Evolutionary conservation across 177 flowering plant genomes (phyloP), one percentile per base, ranked within the genome.

Genomic region (Vitis hybrid): DNA sequence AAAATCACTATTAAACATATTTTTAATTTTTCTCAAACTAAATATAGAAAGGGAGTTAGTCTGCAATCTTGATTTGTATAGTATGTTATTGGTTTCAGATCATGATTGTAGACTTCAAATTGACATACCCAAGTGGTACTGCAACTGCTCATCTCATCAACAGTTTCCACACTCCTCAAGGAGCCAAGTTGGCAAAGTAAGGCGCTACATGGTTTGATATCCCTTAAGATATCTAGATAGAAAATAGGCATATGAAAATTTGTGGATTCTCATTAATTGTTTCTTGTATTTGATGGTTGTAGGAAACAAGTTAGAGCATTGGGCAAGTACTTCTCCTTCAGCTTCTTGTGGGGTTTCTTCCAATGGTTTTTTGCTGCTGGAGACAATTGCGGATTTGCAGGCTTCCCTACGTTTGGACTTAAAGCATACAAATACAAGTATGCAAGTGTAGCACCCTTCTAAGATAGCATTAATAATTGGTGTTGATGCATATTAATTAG

Each of bases 321-420:
- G 67, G 77, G 80, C 63, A 77, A 77, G 62, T 77, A 73, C 67
- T 77, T 77, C 69, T 65, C 77, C 15, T 62, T 77, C 70, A 77
- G 80, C 64, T 77, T 77, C 69, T 55, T 77, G 16, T 77, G 80
- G 80, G 69, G 77, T 61, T 77, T 74, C 75, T 77, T 77, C 20
- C 80, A 77, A 55, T 77, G 80, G 80, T 77, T 77, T 55, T 77
- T 55, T 19, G 67, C 77, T 67, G 77, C 66, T 3, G 77, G 70
- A 52, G 75, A 69, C 2, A 26, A 20, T 51, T 76, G 79, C 64
- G 79, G 79, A 19, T 76, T 76, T 20, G 61, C 6, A 1, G 67
- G 15, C 72, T 76, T 76, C 79, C 79, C 79, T 12, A 64, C 79
- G 8, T 61, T 76, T 52, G 79, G 79, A 26, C 73, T 76, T 20